Conservation (phyloP, 2,329 filamentous ascomycete species). For the Calonectria fujianensis region DNA sequence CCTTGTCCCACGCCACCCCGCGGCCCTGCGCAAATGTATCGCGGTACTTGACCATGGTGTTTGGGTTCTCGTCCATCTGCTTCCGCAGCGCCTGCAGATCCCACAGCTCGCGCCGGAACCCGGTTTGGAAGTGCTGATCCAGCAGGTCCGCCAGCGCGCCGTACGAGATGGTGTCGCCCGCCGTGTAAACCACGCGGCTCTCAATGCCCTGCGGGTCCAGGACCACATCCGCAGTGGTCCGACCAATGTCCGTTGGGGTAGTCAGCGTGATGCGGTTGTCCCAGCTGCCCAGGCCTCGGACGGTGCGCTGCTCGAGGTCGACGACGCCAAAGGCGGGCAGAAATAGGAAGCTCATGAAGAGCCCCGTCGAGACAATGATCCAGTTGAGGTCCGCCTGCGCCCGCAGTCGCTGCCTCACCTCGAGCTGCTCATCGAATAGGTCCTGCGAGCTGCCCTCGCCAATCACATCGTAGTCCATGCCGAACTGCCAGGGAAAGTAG, state of each 20-base stretch:
- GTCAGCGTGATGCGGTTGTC: conserved; percentile 78
- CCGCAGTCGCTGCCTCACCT: conserved; percentile 72
- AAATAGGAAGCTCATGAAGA: conserved; percentile 84
- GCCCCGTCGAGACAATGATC: conserved; percentile 80
- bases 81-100: conserved; percentile 64
- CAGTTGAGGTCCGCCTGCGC: conserved; percentile 70
- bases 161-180: conserved; percentile 79
- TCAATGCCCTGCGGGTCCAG: conserved; percentile 61
- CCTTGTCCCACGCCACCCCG: conserved; percentile 76
- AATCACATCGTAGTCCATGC: conserved; percentile 81
- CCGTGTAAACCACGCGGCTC: conserved; percentile 73
- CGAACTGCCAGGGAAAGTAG: conserved; percentile 85
- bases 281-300: conserved; percentile 77
- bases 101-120: conserved; percentile 71
- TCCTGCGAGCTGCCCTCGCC: conserved; percentile 76
- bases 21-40: conserved; percentile 75
- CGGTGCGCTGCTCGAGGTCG: conserved; percentile 63
- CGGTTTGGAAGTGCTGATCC: conserved; percentile 61
- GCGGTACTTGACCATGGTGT: conserved; percentile 75
- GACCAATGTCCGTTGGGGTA: conserved; percentile 78
- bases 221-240: conserved; percentile 74
- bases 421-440: conserved; percentile 81
- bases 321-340: conserved; percentile 78
- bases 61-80: conserved; percentile 68
- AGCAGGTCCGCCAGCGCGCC: conserved; percentile 71